Conservation (phyloP, 1,139 yeast genomes). For the Pichia sp. region DNA sequence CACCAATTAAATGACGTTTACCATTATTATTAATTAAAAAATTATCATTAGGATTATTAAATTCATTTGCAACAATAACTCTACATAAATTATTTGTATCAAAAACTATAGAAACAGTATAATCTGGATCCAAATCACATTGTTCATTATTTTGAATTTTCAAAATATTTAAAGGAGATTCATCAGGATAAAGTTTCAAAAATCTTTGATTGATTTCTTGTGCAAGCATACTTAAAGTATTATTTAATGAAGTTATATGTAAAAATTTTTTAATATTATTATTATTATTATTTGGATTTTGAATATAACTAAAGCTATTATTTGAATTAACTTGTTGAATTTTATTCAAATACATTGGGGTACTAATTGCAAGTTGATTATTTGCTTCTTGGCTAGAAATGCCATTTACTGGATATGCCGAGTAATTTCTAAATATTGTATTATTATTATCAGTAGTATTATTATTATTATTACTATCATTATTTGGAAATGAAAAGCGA, state of each 20-base stretch:
- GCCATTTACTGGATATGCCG: neutral
- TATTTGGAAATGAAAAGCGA: neutral
- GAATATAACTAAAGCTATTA: slow-evolving; percentile 6
- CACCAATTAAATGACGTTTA: slow-evolving; percentile 22
- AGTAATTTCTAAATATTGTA: slow-evolving; percentile 3
- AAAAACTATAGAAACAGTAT: slow-evolving; percentile 56
- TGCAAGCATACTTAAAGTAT: slow-evolving; percentile 42
- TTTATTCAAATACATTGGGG: slow-evolving; percentile 10
- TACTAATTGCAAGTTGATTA: slow-evolving; percentile 10
- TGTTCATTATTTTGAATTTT: slow-evolving; percentile 57
- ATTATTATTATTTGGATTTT: slow-evolving; percentile 3
- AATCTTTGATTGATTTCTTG: slow-evolving; percentile 47
- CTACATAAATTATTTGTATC: slow-evolving; percentile 48
- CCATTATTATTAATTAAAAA: slow-evolving; percentile 11
- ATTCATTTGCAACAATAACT: slow-evolving; percentile 44
- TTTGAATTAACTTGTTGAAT: slow-evolving; percentile 8
- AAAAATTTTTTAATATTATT: slow-evolving; percentile 43
- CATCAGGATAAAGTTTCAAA: slow-evolving; percentile 57
- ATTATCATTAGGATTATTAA: slow-evolving; percentile 6
- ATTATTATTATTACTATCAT: neutral
- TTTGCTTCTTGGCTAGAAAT: neutral
- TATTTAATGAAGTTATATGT: slow-evolving; percentile 47
- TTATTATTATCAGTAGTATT: neutral
- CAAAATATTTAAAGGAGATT: slow-evolving; percentile 44
- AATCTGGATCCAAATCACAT: slow-evolving; percentile 78